phyloP scores from a whole-genome alignment of 2,329 filamentous ascomycete species.

The Cladophialophora carrionii region DNA sequence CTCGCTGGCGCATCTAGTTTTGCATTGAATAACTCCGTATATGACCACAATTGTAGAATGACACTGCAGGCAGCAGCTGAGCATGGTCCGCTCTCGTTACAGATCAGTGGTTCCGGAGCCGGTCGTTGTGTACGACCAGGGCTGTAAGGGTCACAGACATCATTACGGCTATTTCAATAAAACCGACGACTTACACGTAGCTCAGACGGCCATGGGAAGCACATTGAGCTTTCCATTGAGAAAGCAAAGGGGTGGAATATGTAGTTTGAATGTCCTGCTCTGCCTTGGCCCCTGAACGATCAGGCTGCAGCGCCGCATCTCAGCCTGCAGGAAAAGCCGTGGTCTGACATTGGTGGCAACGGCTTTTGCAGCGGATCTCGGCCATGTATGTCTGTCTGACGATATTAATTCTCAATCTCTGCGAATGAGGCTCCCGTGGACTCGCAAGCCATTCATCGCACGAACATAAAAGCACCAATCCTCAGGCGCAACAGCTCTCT shows the following conservation, averaged over 20 bases:
- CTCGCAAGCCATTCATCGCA: background rate
- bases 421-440: background rate
- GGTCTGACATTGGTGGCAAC: background rate
- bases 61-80: background rate
- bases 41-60: background rate
- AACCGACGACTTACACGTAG: background rate
- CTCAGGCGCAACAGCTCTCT: background rate
- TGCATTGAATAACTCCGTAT: background rate
- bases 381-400: background rate
- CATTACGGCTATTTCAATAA: background rate
- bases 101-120: background rate
- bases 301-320: slow-evolving; percentile 5
- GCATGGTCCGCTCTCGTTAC: background rate
- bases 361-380: background rate
- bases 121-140: background rate
- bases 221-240: background rate
- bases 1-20: background rate
- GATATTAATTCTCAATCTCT: background rate
- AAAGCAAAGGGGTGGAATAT: background rate
- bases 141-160: no score
- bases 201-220: no score
- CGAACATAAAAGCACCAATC: background rate
- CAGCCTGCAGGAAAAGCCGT: background rate
- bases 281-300: slow-evolving; percentile 1
- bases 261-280: background rate